Base-by-base conservation (phyloP, 2,329 filamentous ascomycete species). In the Arthroderma uncinatum region DNA sequence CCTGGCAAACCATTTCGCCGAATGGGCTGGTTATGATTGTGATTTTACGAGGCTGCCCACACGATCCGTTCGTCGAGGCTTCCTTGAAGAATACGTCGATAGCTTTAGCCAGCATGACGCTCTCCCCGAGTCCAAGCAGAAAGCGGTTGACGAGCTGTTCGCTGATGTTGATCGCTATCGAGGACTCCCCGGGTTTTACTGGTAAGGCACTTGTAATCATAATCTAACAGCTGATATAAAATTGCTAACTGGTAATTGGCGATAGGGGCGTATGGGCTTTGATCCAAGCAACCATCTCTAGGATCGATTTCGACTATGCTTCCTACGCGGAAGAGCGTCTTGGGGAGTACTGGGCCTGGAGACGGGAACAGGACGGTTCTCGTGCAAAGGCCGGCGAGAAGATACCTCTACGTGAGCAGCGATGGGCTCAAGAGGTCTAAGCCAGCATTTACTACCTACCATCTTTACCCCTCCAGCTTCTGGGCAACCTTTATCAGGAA, bases 21-120 rank as follows among this genome's bases (percentile, higher is more conserved):
- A 98, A 74, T 98, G 93, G 92, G 91, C 86, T 59, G 93, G 93
- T 58, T 96, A 96, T 67, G 89, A 95, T 65, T 98, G 93, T 77
- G 90, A 97, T 72, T 91, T 87, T 74, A 82, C 75, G 65, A 85
- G 86, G 63, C 79, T 97, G 57, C 93, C 93, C 4, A 93, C 88
- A 0, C 81, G 80, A 61, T 76, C 83, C 19, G 83, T 92, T 65
- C 85, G 93, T 28, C 81, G 82, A 47, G 82, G 85, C 56, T 98
- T 98, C 72, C 81, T 97, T 59, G 77, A 79, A 62, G 86, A 92
- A 68, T 98, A 98, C 68, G 80, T 95, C 28, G 77, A 78, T 60
- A 82, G 85, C 60, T 96, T 93, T 74, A 82, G 82, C 64, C 71
- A 77, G 59, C 75, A 82, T 57, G 61, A 64, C 52, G 64, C 64